Conservation (phyloP, 1,284 basidiomycete species). For the Ustilago cynodontis region DNA sequence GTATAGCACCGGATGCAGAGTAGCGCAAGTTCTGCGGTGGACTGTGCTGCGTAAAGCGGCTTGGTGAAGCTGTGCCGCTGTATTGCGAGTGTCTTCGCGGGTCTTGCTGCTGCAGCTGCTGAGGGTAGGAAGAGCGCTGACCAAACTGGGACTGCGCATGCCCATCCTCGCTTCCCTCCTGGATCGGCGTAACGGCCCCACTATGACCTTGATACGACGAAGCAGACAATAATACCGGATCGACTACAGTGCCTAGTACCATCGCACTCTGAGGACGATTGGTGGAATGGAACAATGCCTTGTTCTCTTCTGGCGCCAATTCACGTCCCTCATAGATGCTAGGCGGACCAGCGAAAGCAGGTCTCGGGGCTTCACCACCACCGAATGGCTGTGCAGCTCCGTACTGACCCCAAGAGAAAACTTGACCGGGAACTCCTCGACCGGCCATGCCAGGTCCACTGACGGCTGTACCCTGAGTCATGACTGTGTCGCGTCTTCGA, state of each 20-base stretch:
- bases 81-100: constrained; percentile 23
- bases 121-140: constrained; percentile 20
- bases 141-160: constrained; percentile 10
- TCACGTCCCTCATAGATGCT: constrained; percentile 59
- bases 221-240: constrained; percentile 35
- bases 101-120: constrained; percentile 18
- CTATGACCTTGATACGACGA: constrained; percentile 41
- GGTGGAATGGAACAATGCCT: constrained; percentile 54
- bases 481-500: constrained; percentile 58
- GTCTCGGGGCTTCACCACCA: constrained; percentile 32
- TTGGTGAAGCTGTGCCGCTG: constrained; percentile 8
- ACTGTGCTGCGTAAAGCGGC: background rate
- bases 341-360: constrained; percentile 59
- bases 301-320: constrained; percentile 46
- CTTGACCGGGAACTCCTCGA: constrained; percentile 61
- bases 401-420: constrained; percentile 58
- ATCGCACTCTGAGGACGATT: constrained; percentile 51
- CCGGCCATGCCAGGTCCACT: constrained; percentile 64
- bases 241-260: constrained; percentile 33
- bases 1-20: constrained; percentile 11
- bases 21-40: constrained; percentile 8
- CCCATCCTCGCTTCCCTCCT: constrained; percentile 34
- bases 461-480: constrained; percentile 55
- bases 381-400: constrained; percentile 55
- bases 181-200: constrained; percentile 39